Conservation (phyloP, 805 yeast species). For the Metschnikowia henanensis region DNA sequence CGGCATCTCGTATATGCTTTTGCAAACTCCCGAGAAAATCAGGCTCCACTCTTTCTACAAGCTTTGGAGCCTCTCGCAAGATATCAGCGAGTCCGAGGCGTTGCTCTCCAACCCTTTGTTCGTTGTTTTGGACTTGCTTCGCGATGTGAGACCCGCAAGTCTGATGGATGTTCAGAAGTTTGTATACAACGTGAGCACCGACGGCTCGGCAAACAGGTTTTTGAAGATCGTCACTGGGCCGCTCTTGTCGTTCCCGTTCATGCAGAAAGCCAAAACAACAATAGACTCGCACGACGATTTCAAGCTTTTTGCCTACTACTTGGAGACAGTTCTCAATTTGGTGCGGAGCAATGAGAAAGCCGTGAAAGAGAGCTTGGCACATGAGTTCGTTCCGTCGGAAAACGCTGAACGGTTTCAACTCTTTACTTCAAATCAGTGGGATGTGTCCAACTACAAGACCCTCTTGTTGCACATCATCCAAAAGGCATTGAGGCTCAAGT, state of each 20-base stretch:
- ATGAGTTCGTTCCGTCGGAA: slow-evolving; percentile 60
- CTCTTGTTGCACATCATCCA: slow-evolving; percentile 47
- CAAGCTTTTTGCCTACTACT: slow-evolving; percentile 60
- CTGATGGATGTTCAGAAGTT: slow-evolving; percentile 46
- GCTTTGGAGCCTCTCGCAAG: slow-evolving; percentile 70
- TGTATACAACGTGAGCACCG: slow-evolving; percentile 42
- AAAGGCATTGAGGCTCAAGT: slow-evolving; percentile 42
- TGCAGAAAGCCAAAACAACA: slow-evolving; percentile 26
- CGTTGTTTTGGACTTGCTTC: slow-evolving; percentile 55
- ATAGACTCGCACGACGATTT: slow-evolving; percentile 56
- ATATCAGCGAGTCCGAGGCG: slow-evolving; percentile 47
- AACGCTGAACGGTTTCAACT: slow-evolving; percentile 42
- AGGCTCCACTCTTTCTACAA: slow-evolving; percentile 56
- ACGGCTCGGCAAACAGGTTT: slow-evolving; percentile 61
- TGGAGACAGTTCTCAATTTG: slow-evolving; percentile 53
- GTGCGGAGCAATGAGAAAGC: slow-evolving; percentile 44
- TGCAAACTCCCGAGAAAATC: slow-evolving; percentile 29
- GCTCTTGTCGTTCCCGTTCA: slow-evolving; percentile 41
- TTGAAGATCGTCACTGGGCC: slow-evolving; percentile 60
- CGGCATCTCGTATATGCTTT: slow-evolving; percentile 57
- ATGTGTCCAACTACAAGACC: slow-evolving; percentile 60
- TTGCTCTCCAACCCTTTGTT: slow-evolving; percentile 64
- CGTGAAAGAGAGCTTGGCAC: slow-evolving; percentile 49
- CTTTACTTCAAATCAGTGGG: slow-evolving; percentile 45
- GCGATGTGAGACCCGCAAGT: slow-evolving; percentile 1